A percentile compares a stretch with the other conserved stretches of the same genome.
phyloP scores from a whole-genome alignment of 2,329 filamentous ascomycete species.

The Coniella vitis region DNA sequence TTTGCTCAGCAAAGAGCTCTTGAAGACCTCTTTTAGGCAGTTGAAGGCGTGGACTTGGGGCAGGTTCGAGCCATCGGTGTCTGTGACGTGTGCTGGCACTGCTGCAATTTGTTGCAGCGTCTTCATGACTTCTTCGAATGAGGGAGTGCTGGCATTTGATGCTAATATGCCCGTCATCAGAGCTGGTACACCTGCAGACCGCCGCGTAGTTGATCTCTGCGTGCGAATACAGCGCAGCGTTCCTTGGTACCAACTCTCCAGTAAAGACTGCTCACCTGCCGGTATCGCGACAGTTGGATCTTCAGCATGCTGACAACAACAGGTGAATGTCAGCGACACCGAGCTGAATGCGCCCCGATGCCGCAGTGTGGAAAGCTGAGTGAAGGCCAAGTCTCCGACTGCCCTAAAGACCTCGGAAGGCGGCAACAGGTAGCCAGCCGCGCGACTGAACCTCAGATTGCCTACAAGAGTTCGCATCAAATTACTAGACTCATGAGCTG shows the following conservation, averaged over 20 bases:
- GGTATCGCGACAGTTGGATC: constrained; percentile 31
- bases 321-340: constrained; percentile 79
- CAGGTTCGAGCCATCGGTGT: constrained; percentile 59
- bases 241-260: constrained; percentile 66
- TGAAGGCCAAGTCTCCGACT: constrained; percentile 70
- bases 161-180: constrained; percentile 76
- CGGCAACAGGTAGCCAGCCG: constrained; percentile 39
- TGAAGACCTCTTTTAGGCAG: constrained; percentile 87
- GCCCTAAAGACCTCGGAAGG: constrained; percentile 49
- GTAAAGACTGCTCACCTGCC: constrained; percentile 36
- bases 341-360: constrained; percentile 93
- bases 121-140: constrained; percentile 58
- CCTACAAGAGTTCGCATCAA: constrained; percentile 58
- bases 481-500: constrained; percentile 86
- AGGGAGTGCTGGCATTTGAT: constrained; percentile 51
- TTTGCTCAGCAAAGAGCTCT: constrained; percentile 67
- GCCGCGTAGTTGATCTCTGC: constrained; percentile 74
- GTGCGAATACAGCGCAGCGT: constrained; percentile 64
- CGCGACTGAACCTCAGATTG: constrained; percentile 42
- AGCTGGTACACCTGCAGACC: constrained; percentile 87
- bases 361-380: constrained; percentile 72
- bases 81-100: constrained; percentile 43
- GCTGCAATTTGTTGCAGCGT: constrained; percentile 55
- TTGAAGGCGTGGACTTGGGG: constrained; percentile 95
- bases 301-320: constrained; percentile 64